Percentiles rank a stretch among this genome's conserved stretches.
Conservation (phyloP, 2,329 filamentous ascomycete genomes). For the Ophiosphaerella herpotricha region DNA sequence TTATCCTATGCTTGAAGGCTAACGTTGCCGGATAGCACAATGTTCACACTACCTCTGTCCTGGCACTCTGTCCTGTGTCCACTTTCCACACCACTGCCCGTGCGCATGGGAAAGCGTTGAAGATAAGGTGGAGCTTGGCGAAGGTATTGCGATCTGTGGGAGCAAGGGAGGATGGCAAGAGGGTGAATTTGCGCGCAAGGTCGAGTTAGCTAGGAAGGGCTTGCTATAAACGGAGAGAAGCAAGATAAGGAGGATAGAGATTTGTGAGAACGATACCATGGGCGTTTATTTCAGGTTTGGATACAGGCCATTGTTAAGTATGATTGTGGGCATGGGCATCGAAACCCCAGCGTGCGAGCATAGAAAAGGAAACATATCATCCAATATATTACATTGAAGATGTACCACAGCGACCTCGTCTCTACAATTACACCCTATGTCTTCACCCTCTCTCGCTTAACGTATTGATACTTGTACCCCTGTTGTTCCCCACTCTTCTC, state of each 20-base stretch:
- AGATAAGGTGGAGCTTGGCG: conserved; percentile 70
- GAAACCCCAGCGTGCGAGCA: too few relatives aligned
- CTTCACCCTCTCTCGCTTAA: conserved; percentile 10
- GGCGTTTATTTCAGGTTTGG: background rate
- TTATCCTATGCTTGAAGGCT: background rate
- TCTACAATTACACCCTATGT: background rate
- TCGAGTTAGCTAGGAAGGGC: conserved; percentile 80
- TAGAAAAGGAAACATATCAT: too few relatives aligned
- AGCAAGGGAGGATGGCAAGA: conserved; percentile 75
- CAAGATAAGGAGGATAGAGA: background rate
- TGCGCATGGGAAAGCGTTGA: conserved; percentile 75
- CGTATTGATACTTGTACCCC: conserved; percentile 38
- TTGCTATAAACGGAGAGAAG: conserved; percentile 58
- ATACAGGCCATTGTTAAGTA: too few relatives aligned
- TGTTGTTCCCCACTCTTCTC: conserved; percentile 29
- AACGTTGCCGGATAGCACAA: conserved; percentile 59
- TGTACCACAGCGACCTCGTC: too few relatives aligned
- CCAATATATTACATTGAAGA: too few relatives aligned
- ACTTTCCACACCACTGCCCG: conserved; percentile 96
- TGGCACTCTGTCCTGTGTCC: conserved; percentile 90
- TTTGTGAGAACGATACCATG: background rate
- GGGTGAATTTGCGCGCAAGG: conserved; percentile 73
- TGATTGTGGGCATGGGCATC: too few relatives aligned
- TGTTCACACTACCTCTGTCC: conserved; percentile 96
- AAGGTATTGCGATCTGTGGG: conserved; percentile 74